These are phyloP conservation scores for Penicillium palitans DNA, from an alignment of 2,329 filamentous ascomycete genomes.

Conservation along the genomic window DNA sequence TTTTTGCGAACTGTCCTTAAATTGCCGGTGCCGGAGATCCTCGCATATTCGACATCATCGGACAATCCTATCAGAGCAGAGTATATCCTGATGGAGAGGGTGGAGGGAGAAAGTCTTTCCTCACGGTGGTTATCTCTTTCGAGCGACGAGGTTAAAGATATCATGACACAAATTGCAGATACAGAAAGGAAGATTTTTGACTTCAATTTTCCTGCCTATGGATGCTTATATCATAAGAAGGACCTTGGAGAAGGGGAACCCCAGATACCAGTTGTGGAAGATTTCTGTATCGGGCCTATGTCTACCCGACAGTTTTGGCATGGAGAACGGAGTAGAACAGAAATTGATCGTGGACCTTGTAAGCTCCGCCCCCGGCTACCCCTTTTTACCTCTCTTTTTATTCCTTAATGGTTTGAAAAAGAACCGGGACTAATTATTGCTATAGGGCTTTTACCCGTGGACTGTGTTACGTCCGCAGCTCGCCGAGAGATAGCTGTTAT, in stretches of 20 bases:
- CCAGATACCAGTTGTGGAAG: conserved; percentile 20
- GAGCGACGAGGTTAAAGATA: conserved; percentile 25
- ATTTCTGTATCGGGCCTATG: conserved; percentile 32
- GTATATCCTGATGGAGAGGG: conserved; percentile 48
- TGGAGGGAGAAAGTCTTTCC: conserved; percentile 35
- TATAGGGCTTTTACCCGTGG: conserved; percentile 21
- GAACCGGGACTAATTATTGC: conserved; percentile 10
- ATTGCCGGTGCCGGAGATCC: conserved; percentile 41
- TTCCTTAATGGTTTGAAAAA: too few relatives aligned
- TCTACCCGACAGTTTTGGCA: conserved; percentile 33
- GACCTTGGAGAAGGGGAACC: conserved; percentile 18
- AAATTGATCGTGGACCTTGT: conserved; percentile 28
- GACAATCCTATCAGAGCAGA: conserved; percentile 44
- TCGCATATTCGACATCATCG: conserved; percentile 36
- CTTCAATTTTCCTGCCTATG: conserved; percentile 30
- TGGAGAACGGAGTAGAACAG: conserved; percentile 25
- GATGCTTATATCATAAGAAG: conserved; percentile 30
- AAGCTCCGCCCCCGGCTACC: too few relatives aligned
- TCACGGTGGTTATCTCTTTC: conserved; percentile 30
- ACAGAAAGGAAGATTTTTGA: conserved; percentile 30
- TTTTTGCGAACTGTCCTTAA: conserved; percentile 30
- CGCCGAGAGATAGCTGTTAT: conserved; percentile 27
- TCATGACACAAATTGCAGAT: conserved; percentile 30
- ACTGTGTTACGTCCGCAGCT: conserved; percentile 29
- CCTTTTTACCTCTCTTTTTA: too few relatives aligned